These are phyloP conservation scores for Rutstroemia sp. DNA, from an alignment of 2,329 filamentous ascomycete genomes.

Conservation along the genomic window DNA sequence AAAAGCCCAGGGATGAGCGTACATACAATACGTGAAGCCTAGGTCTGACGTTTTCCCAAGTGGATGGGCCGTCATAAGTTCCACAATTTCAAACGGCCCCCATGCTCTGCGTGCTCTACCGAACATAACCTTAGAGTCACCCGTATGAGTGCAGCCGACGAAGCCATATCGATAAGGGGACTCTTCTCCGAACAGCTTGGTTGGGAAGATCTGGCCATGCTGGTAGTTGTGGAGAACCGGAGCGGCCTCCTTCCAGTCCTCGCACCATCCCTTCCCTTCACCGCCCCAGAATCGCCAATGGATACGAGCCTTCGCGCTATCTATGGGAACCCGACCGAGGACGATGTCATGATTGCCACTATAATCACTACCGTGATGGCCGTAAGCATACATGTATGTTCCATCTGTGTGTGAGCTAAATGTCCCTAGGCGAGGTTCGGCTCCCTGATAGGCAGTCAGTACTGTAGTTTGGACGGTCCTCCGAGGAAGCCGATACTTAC, in stretches of 20 bases:
- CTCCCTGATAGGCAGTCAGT: background rate
- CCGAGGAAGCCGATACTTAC: background rate
- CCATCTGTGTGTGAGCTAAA: conserved; percentile 11
- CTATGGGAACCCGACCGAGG: conserved; percentile 11
- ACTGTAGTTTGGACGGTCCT: background rate
- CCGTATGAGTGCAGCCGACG: conserved; percentile 14
- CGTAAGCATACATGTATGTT: conserved; percentile 16
- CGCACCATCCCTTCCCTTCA: conserved; percentile 8
- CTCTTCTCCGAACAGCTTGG: conserved; percentile 14
- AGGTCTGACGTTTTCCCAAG: background rate
- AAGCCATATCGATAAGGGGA: conserved; percentile 13
- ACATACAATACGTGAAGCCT: conserved; percentile 17
- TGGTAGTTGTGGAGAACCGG: conserved; percentile 12
- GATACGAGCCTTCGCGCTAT: background rate
- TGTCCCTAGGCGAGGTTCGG: conserved; percentile 15
- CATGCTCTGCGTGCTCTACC: conserved; percentile 13
- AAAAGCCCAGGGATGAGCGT: conserved; percentile 20
- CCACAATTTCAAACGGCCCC: conserved; percentile 15
- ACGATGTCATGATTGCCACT: conserved; percentile 15
- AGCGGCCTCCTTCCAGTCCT: background rate
- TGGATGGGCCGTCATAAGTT: conserved; percentile 7
- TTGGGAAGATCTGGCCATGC: conserved; percentile 19
- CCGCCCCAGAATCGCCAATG: conserved; percentile 13
- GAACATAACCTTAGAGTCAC: conserved; percentile 15
- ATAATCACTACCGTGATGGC: conserved; percentile 9